phyloP scores from a whole-genome alignment of 1,139 yeast species.

The Blastobotrys illinoisensis region DNA sequence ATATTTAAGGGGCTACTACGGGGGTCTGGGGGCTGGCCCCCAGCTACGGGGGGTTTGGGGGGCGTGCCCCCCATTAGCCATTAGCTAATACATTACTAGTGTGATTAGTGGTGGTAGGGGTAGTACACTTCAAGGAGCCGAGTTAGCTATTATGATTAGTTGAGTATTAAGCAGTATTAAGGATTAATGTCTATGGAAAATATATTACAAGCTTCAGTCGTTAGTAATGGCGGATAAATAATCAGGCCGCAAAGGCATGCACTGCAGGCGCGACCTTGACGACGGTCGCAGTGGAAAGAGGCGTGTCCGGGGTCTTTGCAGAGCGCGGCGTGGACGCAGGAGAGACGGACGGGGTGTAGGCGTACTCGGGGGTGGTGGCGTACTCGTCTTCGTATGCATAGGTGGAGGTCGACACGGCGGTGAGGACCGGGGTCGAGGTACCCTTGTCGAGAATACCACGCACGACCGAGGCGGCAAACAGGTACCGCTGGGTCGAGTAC shows the following conservation, averaged over 20 bases:
- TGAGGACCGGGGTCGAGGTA: neutral
- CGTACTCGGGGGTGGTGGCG: conserved; percentile 8
- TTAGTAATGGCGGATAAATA: neutral
- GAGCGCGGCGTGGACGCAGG: conserved; percentile 4
- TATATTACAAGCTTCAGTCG: neutral
- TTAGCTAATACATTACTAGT: no score
- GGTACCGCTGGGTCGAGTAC: neutral
- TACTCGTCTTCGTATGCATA: neutral
- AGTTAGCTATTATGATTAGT: no score
- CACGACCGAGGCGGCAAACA: neutral
- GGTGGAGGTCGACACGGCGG: conserved; percentile 6
- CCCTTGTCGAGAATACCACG: neutral
- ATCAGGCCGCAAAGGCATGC: neutral
- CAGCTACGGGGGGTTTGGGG: no score
- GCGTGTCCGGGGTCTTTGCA: neutral
- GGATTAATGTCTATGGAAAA: neutral
- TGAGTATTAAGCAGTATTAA: neutral
- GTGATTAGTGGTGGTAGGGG: no score
- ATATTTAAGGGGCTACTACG: no score
- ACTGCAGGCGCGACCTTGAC: neutral
- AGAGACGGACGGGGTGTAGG: conserved; percentile 8
- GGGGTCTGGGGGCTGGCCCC: no score
- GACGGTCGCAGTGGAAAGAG: conserved; percentile 1
- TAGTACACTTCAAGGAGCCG: no score
- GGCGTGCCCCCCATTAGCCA: no score